Base-by-base conservation (phyloP, 2,329 filamentous ascomycete genomes). In the Claviceps quebecensis region DNA sequence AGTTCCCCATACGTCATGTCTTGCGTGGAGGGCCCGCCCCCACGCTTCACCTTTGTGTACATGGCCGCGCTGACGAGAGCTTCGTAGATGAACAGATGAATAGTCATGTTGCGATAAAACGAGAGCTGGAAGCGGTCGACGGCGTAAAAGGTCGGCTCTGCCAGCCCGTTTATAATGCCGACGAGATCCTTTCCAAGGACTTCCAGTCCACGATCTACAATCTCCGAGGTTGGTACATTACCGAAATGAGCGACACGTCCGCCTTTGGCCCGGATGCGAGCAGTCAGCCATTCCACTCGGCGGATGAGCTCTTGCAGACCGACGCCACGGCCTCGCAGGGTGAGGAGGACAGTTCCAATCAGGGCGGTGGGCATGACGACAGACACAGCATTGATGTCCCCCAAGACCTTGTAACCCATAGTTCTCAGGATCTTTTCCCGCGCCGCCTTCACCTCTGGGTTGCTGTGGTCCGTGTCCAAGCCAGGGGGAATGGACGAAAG, bases 71-170 rank as follows among this genome's bases (percentile, higher is more conserved):
- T 93, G 22, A 97, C 87, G 4, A 98, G 74, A 0, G 91, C 86
- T 64, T 97, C 90, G 2, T 88, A 85, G 52, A 98, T 93, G 66
- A 98, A 98, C 5, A 98, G 77, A 64, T 98, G 93, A 55, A 98
- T 98, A 0, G 91, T 96, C 93, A 97, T 97, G 67, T 98, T 98
- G 49, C 93, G 84, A 69, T 98, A 98, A 67, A 98, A 98, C 0
- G 89, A 95, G 9, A 98, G 77, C 64, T 98, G 93, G 72, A 98
- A 98, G 50, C 89, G 80, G 65, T 98, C 93, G 40, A 96, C 89
- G 4, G 93, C 93, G 61, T 87, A 95, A 67, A 87, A 97, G 0
- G 93, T 97, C 17, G 87, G 87, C 64, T 98, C 93, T 0, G 86
- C 85, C 5, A 98, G 70, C 0, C 84, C 87, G 39, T 83, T 77